These are phyloP conservation scores for Handroanthus guayacan DNA, from an alignment of 257 asterid genomes.

Conservation along the genomic window DNA sequence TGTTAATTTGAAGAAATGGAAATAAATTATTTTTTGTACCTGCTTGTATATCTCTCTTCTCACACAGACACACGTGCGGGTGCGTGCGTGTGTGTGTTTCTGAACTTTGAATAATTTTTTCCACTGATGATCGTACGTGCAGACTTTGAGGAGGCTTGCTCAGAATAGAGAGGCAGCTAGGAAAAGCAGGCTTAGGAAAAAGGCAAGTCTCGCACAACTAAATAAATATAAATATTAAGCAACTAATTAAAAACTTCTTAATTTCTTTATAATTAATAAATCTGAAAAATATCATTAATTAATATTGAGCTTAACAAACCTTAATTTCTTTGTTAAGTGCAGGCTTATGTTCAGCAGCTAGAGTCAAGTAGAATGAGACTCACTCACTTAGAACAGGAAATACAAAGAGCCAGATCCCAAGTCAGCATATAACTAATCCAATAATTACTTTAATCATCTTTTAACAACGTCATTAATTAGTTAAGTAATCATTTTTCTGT, in stretches of 20 bases:
- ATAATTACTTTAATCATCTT: background rate
- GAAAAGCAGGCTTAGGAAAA: slow-evolving; percentile 91
- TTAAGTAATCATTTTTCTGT: slow-evolving; percentile 19
- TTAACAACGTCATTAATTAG: background rate
- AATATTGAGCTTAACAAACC: background rate
- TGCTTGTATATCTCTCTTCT: background rate
- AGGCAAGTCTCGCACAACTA: slow-evolving; percentile 45
- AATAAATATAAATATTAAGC: background rate
- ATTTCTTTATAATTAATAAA: background rate
- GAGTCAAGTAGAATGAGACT: slow-evolving; percentile 86
- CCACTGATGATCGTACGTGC: slow-evolving; percentile 29
- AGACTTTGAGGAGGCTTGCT: slow-evolving; percentile 91
- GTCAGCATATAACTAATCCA: background rate
- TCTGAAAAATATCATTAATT: background rate
- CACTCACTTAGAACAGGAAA: slow-evolving; percentile 77
- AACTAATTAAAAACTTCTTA: background rate
- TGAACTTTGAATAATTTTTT: background rate
- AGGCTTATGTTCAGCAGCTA: slow-evolving; percentile 97
- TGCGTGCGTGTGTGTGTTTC: background rate
- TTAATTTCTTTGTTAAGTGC: slow-evolving; percentile 30
- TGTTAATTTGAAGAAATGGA: background rate
- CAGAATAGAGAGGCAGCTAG: slow-evolving; percentile 98
- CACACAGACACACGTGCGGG: slow-evolving; percentile 18
- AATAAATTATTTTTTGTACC: background rate
- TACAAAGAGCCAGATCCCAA: slow-evolving; percentile 77